A percentile compares a stretch with the other conserved stretches of the same genome.
These are phyloP conservation scores for Cornus florida DNA, from an alignment of 148 eudicot genomes.

Conservation along the genomic window DNA sequence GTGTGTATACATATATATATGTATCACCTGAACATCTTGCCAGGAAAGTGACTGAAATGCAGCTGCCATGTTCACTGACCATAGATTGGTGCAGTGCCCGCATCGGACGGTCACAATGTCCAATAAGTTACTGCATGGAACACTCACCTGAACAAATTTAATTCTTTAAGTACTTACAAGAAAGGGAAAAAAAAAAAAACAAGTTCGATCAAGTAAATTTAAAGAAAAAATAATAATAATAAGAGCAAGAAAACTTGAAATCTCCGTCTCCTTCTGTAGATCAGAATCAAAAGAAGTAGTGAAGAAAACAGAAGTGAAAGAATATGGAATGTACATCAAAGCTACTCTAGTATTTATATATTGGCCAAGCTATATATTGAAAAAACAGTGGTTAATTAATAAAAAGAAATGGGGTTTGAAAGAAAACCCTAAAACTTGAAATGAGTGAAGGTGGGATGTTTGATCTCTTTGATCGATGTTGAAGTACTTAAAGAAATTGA, in stretches of 20 bases:
- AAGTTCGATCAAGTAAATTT: background rate
- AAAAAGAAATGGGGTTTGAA: background rate
- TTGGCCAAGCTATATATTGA: background rate
- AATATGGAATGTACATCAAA: background rate
- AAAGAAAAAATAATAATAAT: no score
- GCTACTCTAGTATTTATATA: background rate
- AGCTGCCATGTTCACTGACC: conserved; percentile 90
- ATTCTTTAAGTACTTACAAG: background rate
- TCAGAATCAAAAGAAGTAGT: background rate
- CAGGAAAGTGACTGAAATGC: conserved; percentile 57
- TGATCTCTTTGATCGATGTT: background rate
- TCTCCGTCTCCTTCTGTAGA: background rate
- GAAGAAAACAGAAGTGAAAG: background rate
- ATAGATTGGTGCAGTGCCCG: conserved; percentile 86
- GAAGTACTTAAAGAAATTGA: background rate
- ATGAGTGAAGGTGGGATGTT: background rate
- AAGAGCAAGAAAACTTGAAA: no score
- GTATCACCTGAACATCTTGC: conserved; percentile 34
- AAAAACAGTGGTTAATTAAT: background rate
- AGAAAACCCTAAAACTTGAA: background rate
- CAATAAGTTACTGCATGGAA: conserved; percentile 71
- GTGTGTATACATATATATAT: no score
- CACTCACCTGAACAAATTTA: conserved; percentile 66
- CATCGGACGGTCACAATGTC: conserved; percentile 90
- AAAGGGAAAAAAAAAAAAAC: background rate